Conservation (phyloP, 305 asterid species). For the Fraxinus sp. region DNA sequence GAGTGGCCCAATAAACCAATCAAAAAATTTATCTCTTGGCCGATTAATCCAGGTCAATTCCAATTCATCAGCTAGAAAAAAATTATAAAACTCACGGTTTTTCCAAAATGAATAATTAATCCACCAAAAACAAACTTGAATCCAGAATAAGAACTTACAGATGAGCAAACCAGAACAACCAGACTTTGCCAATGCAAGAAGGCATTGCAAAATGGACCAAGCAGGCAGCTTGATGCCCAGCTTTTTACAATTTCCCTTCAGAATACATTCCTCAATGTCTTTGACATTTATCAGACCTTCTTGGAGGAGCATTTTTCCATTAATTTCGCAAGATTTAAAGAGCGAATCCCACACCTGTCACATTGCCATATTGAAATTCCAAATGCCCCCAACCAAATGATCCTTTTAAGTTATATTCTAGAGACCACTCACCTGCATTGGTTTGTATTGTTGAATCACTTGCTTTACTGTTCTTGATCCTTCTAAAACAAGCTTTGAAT, state of each 20-base stretch:
- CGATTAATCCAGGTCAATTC: slow-evolving; percentile 61
- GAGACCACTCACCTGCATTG: slow-evolving; percentile 54
- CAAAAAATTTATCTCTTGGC: slow-evolving; percentile 69
- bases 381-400: not conserved
- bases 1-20: slow-evolving; percentile 80
- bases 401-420: not conserved
- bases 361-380: slow-evolving; percentile 14
- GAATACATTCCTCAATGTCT: slow-evolving; percentile 67
- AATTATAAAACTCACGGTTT: slow-evolving; percentile 2
- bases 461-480: slow-evolving; percentile 72
- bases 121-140: not conserved
- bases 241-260: slow-evolving; percentile 71
- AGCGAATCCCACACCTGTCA: slow-evolving; percentile 86
- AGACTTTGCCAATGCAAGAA: slow-evolving; percentile 61
- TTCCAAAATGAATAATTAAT: not conserved
- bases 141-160: slow-evolving; percentile 39
- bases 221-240: slow-evolving; percentile 76
- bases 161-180: slow-evolving; percentile 62
- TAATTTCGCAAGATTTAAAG: slow-evolving; percentile 68
- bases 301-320: slow-evolving; percentile 60
- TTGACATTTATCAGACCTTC: slow-evolving; percentile 65
- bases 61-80: slow-evolving; percentile 55
- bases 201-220: slow-evolving; percentile 73
- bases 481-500: slow-evolving; percentile 52
- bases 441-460: slow-evolving; percentile 60